Evolutionary conservation across 768 basidiomycete species (phyloP), one percentile per base, ranked within the genome.

Genomic region (Lentinula edodes): DNA sequence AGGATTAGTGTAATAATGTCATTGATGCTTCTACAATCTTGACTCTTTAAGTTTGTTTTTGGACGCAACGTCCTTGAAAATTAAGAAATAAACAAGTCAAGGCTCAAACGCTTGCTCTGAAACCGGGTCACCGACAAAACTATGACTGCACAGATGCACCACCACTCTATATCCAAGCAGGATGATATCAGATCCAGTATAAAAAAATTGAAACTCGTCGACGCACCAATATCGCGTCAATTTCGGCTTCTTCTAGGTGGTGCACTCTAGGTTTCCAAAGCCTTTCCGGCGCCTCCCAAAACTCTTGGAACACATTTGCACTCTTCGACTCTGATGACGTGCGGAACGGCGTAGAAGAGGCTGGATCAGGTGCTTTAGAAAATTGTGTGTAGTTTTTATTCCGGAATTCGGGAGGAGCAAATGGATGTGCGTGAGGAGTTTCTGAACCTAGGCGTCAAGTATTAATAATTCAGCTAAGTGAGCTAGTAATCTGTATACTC

Each of bases 201-300:
- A n/a, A 23, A 18, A 53, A 23, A 28, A 6, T 28, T 23, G 23
- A 61, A 38, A n/a, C 15, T 7, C 42, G 36, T 13, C 15, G 28
- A 74, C 82, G 71, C 65, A 89, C 89, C 77, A 83, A 72, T 61
- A 91, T 76, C 15, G 87, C 84, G 12, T 88, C 82, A 59, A 90
- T 86, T 73, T 91, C 89, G 2, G 64, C 66, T 16, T 87, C 78
- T 32, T 80, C 77, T 12, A 90, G 66, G 36, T 81, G 70, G 52
- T 78, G 78, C 18, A 75, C 71, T 62, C 72, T 76, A 13, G 82
- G 81, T 56, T 72, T 77, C 86, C 85, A 88, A 64, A 84, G 77
- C 52, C 79, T 76, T 8, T 77, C 67, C 0, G 90, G 89, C 3
- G 85, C 86, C 55, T 90, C 81, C 90, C 90, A 91, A 69, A 83